These are phyloP conservation scores for Baorangia bicolor DNA, from an alignment of 768 basidiomycete genomes.

Conservation along the genomic window DNA sequence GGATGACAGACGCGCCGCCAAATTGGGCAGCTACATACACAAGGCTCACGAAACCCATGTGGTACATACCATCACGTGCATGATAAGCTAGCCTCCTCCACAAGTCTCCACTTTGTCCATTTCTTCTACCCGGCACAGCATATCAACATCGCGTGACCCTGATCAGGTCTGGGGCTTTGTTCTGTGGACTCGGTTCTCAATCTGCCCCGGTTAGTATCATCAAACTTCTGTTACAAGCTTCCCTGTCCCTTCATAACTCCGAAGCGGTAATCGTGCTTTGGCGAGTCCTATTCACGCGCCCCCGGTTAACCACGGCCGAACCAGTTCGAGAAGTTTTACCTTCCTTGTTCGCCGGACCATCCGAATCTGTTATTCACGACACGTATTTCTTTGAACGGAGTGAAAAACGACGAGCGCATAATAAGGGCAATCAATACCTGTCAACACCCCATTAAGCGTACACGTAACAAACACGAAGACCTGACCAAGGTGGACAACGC, in stretches of 20 bases:
- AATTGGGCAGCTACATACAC: neutral
- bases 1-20: neutral
- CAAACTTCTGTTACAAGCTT: no score
- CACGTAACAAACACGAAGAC: no score
- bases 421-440: neutral
- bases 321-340: neutral
- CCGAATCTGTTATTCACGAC: neutral
- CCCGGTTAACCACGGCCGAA: no score
- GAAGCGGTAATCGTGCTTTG: neutral
- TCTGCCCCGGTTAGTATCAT: no score
- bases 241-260: no score
- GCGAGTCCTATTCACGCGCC: neutral
- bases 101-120: neutral
- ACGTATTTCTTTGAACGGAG: neutral
- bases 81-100: neutral
- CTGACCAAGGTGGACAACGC: neutral
- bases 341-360: neutral
- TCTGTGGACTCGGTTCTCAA: no score
- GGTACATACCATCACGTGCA: slow-evolving; percentile 2
- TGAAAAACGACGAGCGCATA: no score
- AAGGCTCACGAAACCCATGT: neutral
- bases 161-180: no score
- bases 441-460: neutral
- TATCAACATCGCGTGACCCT: no score
- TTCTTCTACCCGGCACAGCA: neutral